Conservation (phyloP, 495 filamentous ascomycete genomes). For the Lophiotrema nucula region DNA sequence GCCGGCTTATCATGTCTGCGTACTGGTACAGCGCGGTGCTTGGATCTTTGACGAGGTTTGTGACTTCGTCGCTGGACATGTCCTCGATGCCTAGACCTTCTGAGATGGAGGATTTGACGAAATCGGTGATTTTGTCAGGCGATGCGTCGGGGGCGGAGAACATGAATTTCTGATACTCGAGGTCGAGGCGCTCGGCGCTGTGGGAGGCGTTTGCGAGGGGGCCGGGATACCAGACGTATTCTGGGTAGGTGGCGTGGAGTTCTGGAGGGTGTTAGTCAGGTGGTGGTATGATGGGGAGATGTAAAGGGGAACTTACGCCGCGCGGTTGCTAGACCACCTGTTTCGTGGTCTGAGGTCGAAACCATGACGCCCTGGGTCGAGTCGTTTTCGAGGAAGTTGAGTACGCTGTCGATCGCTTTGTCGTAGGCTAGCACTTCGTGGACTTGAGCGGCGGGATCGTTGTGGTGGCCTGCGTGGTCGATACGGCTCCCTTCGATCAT, state of each 20-base stretch:
- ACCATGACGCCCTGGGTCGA: constrained; percentile 76
- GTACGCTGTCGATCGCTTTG: constrained; percentile 72
- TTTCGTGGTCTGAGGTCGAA: constrained; percentile 91
- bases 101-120: constrained; percentile 61
- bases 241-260: constrained; percentile 62
- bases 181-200: constrained; percentile 67
- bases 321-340: constrained; percentile 79
- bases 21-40: constrained; percentile 58
- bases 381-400: constrained; percentile 79
- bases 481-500: constrained; percentile 98
- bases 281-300: background rate
- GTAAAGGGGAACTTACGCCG: constrained; percentile 55
- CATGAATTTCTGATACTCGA: constrained; percentile 59
- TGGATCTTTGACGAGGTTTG: constrained; percentile 58
- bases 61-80: constrained; percentile 67
- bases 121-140: constrained; percentile 41
- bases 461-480: constrained; percentile 92
- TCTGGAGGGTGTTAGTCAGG: constrained; percentile 39
- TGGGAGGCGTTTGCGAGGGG: constrained; percentile 79
- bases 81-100: constrained; percentile 74
- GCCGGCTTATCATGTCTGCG: constrained; percentile 77
- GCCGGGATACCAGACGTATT: constrained; percentile 84
- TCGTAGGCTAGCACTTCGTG: constrained; percentile 93
- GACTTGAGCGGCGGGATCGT: constrained; percentile 94
- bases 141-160: constrained; percentile 34